A percentile compares a stretch with the other conserved stretches of the same genome.
These are phyloP conservation scores for Crucibulum laeve DNA, from an alignment of 768 basidiomycete genomes.

Conservation along the genomic window DNA sequence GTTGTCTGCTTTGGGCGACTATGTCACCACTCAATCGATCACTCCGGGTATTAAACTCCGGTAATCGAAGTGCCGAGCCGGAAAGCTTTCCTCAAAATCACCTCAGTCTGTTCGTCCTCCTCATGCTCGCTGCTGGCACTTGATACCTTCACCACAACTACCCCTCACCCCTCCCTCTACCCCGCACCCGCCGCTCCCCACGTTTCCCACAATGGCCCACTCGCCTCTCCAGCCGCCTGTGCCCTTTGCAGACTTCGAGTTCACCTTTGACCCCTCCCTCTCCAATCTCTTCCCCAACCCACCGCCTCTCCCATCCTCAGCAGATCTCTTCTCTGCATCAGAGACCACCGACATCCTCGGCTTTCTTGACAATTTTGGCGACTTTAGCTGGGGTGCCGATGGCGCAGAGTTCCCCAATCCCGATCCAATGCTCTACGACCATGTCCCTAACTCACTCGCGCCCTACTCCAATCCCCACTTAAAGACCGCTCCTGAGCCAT, in stretches of 20 bases:
- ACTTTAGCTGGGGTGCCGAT: constrained; percentile 50
- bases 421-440: constrained; percentile 25
- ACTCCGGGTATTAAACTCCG: too few relatives aligned
- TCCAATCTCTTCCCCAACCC: constrained; percentile 58
- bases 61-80: too few relatives aligned
- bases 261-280: constrained; percentile 61
- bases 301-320: constrained; percentile 61
- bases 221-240: constrained; percentile 45
- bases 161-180: too few relatives aligned
- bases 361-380: constrained; percentile 78
- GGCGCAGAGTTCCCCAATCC: not conserved
- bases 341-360: constrained; percentile 78
- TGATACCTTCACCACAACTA: too few relatives aligned
- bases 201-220: constrained; percentile 20
- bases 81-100: too few relatives aligned
- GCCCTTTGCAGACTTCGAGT: constrained; percentile 67
- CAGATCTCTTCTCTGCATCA: constrained; percentile 73
- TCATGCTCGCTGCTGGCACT: too few relatives aligned
- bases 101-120: too few relatives aligned
- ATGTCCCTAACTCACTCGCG: constrained; percentile 20
- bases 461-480: constrained; percentile 48
- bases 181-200: not conserved
- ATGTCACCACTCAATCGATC: too few relatives aligned
- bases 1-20: too few relatives aligned
- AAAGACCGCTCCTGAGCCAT: constrained; percentile 36